A percentile compares a stretch with the other conserved stretches of the same genome.
These are phyloP conservation scores for Amphichorda felina DNA, from an alignment of 2,329 filamentous ascomycete species.

Conservation along the genomic window DNA sequence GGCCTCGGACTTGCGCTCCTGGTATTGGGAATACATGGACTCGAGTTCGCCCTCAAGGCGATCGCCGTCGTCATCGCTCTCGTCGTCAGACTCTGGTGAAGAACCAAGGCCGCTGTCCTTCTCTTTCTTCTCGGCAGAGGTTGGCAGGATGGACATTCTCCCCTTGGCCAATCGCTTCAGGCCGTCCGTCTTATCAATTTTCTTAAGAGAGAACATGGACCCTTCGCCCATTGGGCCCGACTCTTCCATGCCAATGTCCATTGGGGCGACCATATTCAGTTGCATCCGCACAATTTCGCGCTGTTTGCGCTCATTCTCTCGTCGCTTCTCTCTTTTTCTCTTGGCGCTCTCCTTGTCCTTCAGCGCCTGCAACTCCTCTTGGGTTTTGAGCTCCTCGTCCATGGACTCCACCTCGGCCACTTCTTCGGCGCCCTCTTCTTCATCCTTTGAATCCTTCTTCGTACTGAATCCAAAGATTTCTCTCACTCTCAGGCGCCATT, in stretches of 20 bases:
- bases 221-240: constrained; percentile 66
- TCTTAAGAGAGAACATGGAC: constrained; percentile 76
- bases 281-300: constrained; percentile 95
- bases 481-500: constrained; percentile 80
- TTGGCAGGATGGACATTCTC: constrained; percentile 60
- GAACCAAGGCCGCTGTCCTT: constrained; percentile 46
- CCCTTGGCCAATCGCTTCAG: constrained; percentile 52
- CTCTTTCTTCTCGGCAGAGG: constrained; percentile 38
- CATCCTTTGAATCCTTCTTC: constrained; percentile 60
- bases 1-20: constrained; percentile 62
- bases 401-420: constrained; percentile 76
- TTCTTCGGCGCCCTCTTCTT: constrained; percentile 42
- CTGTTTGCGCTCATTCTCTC: constrained; percentile 87
- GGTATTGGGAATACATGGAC: constrained; percentile 75
- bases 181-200: constrained; percentile 59
- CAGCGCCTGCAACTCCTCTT: constrained; percentile 74
- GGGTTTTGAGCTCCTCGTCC: constrained; percentile 88
- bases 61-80: constrained; percentile 71
- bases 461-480: constrained; percentile 81
- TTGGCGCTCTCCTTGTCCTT: constrained; percentile 66
- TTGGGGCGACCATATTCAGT: constrained; percentile 90
- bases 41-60: constrained; percentile 77
- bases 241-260: constrained; percentile 91
- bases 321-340: constrained; percentile 74
- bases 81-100: constrained; percentile 43